Percentiles rank a stretch among this genome's conserved stretches.
Evolutionary conservation across 148 eudicot genomes (phyloP).

Genomic region (Cornus florida): DNA sequence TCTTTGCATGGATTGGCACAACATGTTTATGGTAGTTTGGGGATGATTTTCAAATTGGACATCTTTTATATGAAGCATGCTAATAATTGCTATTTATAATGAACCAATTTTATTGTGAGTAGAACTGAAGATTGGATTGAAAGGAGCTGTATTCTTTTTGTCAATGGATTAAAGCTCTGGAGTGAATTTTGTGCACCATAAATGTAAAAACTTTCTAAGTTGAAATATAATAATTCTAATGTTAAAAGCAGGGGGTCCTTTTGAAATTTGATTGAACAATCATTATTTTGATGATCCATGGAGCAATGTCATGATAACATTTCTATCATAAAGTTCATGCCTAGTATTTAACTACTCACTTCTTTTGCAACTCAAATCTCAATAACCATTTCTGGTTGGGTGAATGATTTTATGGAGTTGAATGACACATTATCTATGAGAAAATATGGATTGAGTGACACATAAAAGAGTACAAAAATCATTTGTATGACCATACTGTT

Average conservation of each 20-base stretch:
- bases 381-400: neutral
- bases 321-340: neutral
- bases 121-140: neutral
- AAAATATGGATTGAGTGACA: neutral
- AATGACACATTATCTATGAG: neutral
- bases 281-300: too few species aligned
- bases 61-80: too few species aligned
- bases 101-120: neutral
- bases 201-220: neutral
- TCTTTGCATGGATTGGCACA: neutral
- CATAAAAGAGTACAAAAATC: neutral
- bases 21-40: neutral
- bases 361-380: neutral
- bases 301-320: neutral
- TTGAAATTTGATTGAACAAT: neutral
- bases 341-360: neutral
- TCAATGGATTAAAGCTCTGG: neutral
- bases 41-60: too few species aligned
- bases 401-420: neutral
- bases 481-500: neutral
- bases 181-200: neutral
- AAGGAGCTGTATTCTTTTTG: neutral
- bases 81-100: neutral
- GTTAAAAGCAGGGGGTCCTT: neutral
- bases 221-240: neutral